phyloP scores from a whole-genome alignment of 1,284 basidiomycete genomes.

The Cronartium quercuum region DNA sequence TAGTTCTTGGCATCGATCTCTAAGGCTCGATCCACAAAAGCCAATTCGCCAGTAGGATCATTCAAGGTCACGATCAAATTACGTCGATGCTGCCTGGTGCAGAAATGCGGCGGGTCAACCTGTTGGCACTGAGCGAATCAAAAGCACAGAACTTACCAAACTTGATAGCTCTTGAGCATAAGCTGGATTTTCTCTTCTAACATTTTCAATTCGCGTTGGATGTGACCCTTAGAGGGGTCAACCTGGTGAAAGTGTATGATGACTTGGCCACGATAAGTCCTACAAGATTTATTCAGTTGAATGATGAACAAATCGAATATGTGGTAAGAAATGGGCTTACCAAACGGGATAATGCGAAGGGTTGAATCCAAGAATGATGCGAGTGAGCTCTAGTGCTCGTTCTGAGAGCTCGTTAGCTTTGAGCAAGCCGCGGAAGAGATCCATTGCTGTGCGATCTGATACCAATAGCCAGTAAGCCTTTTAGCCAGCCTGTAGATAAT shows the following conservation, averaged over 20 bases:
- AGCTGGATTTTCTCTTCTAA: slow-evolving; percentile 76
- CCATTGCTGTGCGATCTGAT: slow-evolving; percentile 83
- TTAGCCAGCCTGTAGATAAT: neutral
- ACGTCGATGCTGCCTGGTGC: slow-evolving; percentile 70
- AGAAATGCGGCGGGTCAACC: neutral
- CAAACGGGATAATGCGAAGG: slow-evolving; percentile 92
- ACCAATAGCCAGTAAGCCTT: neutral
- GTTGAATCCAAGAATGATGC: slow-evolving; percentile 74
- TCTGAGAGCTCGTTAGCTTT: slow-evolving; percentile 67
- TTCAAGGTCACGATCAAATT: slow-evolving; percentile 59
- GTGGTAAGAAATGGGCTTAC: slow-evolving; percentile 52
- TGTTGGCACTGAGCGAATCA: neutral
- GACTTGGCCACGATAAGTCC: slow-evolving; percentile 87
- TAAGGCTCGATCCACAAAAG: slow-evolving; percentile 67
- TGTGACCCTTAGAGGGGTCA: slow-evolving; percentile 53
- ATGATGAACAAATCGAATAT: slow-evolving; percentile 4
- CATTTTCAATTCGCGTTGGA: slow-evolving; percentile 67
- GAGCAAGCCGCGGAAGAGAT: slow-evolving; percentile 79
- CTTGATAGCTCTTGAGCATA: slow-evolving; percentile 88
- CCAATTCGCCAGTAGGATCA: slow-evolving; percentile 62
- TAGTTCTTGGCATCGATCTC: slow-evolving; percentile 79
- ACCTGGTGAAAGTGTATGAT: slow-evolving; percentile 57
- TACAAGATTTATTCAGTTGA: slow-evolving; percentile 48
- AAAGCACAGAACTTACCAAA: slow-evolving; percentile 63
- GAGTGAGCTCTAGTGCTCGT: slow-evolving; percentile 75